Conservation (phyloP, 2,329 filamentous ascomycete species). For the Aspergillus spinulosporus region DNA sequence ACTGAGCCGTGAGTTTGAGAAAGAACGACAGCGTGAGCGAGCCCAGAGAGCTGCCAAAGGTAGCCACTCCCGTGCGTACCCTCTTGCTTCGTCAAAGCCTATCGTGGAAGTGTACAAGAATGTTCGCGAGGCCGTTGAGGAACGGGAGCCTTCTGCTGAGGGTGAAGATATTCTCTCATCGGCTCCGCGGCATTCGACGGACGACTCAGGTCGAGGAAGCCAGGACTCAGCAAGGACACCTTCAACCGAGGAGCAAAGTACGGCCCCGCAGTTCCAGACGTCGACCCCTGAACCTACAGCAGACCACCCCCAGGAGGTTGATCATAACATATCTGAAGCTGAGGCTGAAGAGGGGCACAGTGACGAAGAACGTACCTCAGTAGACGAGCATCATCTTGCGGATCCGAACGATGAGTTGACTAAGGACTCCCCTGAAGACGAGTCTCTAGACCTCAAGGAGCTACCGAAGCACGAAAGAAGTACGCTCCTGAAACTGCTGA, state of each 20-base stretch:
- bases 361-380: conserved; percentile 68
- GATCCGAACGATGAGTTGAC: conserved; percentile 55
- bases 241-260: conserved; percentile 29
- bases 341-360: conserved; percentile 69
- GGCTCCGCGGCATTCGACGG: conserved; percentile 26
- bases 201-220: conserved; percentile 36
- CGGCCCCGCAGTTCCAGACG: conserved; percentile 36
- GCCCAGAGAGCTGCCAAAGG: conserved; percentile 76
- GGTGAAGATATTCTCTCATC: conserved; percentile 47
- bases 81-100: conserved; percentile 87
- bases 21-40: conserved; percentile 83
- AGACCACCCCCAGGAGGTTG: conserved; percentile 46
- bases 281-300: conserved; percentile 45
- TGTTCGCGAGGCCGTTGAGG: conserved; percentile 87
- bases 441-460: conserved; percentile 64
- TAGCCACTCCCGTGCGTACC: conserved; percentile 76
- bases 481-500: conserved; percentile 91
- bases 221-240: conserved; percentile 29
- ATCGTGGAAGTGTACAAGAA: conserved; percentile 96
- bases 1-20: conserved; percentile 92
- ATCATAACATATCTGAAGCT: conserved; percentile 60
- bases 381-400: conserved; percentile 67
- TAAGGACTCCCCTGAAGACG: conserved; percentile 54
- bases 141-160: conserved; percentile 69
- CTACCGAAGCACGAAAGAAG: conserved; percentile 90